A percentile compares a stretch with the other conserved stretches of the same genome.
Conservation (phyloP, 805 yeast species). For the Metschnikowia hibisci region DNA sequence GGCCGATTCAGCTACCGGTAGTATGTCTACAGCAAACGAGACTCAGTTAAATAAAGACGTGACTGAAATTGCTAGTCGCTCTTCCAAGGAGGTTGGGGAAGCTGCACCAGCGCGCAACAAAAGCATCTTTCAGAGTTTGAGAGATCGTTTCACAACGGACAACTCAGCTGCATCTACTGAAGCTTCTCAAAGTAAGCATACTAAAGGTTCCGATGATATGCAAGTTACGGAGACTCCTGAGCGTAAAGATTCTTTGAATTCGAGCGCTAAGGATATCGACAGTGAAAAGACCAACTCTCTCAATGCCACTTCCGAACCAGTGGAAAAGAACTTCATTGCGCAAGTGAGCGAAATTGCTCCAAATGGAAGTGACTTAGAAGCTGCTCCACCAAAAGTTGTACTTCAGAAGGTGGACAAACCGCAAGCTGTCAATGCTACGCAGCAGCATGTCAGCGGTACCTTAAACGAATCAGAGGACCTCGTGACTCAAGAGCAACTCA, state of each 20-base stretch:
- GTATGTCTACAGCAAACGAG: neutral
- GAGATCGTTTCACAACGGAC: slow-evolving; percentile 25
- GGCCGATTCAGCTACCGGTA: neutral
- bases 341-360: neutral
- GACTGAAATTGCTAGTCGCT: neutral
- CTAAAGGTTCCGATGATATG: neutral
- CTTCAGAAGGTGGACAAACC: neutral
- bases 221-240: neutral
- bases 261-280: neutral
- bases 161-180: neutral
- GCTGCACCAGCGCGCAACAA: slow-evolving; percentile 18
- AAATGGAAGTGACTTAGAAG: neutral
- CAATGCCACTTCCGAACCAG: neutral
- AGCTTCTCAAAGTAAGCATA: neutral
- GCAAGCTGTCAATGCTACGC: neutral
- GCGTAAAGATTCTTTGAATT: neutral
- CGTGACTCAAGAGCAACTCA: too few species aligned
- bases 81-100: slow-evolving; percentile 5
- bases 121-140: slow-evolving; percentile 34
- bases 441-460: neutral
- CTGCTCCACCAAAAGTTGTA: neutral
- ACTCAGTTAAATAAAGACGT: neutral
- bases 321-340: neutral
- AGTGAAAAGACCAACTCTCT: neutral
- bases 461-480: too few species aligned